A percentile compares a stretch with the other conserved stretches of the same genome.
Evolutionary conservation across 1,284 basidiomycete species (phyloP).

Genomic region (Xerocomus amazonicus): DNA sequence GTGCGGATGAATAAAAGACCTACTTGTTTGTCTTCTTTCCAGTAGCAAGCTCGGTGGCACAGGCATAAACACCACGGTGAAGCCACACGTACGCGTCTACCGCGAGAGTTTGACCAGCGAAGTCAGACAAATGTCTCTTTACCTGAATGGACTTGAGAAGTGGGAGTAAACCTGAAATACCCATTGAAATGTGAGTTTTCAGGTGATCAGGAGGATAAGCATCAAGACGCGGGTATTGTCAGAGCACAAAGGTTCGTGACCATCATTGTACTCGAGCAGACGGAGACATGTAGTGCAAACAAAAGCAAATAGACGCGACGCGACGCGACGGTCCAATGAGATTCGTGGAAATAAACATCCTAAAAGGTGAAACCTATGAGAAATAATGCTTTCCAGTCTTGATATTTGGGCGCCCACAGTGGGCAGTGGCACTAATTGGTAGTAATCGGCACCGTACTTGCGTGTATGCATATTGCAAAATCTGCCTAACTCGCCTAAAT

Average conservation of each 20-base stretch:
- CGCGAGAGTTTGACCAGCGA: constrained; percentile 76
- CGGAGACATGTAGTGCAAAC: constrained; percentile 17
- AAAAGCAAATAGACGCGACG: constrained; percentile 31
- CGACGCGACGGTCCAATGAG: constrained; percentile 29
- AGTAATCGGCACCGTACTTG: no score
- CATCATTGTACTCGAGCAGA: not conserved
- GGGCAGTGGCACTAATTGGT: no score
- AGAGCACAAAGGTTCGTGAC: not conserved
- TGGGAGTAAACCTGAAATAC: constrained; percentile 91
- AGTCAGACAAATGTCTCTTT: constrained; percentile 76
- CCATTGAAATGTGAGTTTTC: constrained; percentile 51
- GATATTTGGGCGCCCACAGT: no score
- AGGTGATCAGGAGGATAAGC: not conserved
- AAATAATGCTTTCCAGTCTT: no score
- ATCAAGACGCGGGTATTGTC: constrained; percentile 5
- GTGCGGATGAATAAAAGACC: constrained; percentile 29
- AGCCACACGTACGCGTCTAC: constrained; percentile 96
- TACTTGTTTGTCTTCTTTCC: constrained; percentile 82
- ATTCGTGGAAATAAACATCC: not conserved
- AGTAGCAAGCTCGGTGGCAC: constrained; percentile 87
- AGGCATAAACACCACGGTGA: constrained; percentile 91
- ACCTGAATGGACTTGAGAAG: constrained; percentile 89
- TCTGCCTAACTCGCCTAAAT: no score
- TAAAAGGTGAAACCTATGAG: no score
- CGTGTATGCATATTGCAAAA: no score